Conservation (phyloP, 768 basidiomycete species). For the Clavulina sp. region DNA sequence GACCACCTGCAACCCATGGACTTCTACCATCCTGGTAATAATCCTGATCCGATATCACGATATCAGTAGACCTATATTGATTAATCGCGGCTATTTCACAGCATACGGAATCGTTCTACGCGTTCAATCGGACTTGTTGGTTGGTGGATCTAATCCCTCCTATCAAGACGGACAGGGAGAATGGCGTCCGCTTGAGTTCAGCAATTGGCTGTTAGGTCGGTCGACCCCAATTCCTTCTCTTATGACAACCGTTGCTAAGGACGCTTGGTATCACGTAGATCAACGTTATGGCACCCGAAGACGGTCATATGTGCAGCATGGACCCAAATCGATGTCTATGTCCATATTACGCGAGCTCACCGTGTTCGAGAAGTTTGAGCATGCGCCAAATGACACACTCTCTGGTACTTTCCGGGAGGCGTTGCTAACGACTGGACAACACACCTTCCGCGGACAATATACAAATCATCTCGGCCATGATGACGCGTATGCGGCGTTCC, state of each 20-base stretch:
- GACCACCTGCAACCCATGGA: neutral
- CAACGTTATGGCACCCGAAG: conserved; percentile 14
- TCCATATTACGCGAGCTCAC: conserved; percentile 13
- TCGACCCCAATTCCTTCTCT: neutral
- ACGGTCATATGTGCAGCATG: conserved; percentile 15
- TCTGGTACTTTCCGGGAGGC: neutral
- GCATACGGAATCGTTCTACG: conserved; percentile 15
- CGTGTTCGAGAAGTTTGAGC: conserved; percentile 8
- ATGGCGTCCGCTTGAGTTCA: conserved; percentile 12
- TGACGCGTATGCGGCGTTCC: neutral
- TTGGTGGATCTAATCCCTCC: conserved; percentile 5
- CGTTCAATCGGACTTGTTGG: conserved; percentile 13
- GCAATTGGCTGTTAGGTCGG: conserved; percentile 11
- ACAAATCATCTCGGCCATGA: neutral
- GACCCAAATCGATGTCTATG: conserved; percentile 11
- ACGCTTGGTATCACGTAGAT: conserved; percentile 6
- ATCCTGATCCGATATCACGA: too few species aligned
- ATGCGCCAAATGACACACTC: too few species aligned
- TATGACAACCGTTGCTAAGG: neutral
- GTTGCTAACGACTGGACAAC: conserved; percentile 1
- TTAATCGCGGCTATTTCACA: neutral
- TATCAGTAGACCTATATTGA: too few species aligned
- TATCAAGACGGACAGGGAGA: conserved; percentile 9
- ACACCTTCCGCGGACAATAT: conserved; percentile 5
- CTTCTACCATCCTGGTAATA: neutral